A percentile compares a stretch with the other conserved stretches of the same genome.
Evolutionary conservation across 306 rosid genomes (phyloP).

Genomic region (Luffa aegyptiaca): DNA sequence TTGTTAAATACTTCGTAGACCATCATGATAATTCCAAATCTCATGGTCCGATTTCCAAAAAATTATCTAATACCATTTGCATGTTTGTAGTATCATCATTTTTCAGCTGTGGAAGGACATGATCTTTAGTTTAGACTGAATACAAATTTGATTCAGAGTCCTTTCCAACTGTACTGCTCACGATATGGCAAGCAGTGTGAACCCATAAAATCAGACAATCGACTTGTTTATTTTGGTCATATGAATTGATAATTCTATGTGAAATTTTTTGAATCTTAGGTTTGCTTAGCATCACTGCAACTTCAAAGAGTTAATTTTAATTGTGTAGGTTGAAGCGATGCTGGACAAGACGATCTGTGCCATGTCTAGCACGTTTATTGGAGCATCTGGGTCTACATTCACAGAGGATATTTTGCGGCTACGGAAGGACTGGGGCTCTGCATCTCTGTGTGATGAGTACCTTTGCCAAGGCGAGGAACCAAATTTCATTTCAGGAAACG

Average conservation of each 20-base stretch:
- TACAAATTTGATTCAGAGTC: neutral
- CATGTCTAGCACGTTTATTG: conserved; percentile 78
- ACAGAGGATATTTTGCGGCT: conserved; percentile 89
- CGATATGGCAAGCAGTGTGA: neutral
- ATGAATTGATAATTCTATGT: neutral
- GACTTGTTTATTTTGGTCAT: neutral
- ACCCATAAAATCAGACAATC: neutral
- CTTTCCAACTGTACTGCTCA: neutral
- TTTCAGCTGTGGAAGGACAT: neutral
- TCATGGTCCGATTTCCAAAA: neutral
- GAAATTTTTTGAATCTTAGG: neutral
- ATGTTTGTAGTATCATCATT: neutral
- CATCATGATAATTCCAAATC: neutral
- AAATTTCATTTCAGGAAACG: conserved; percentile 59
- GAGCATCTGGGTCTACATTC: conserved; percentile 95
- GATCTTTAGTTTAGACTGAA: neutral
- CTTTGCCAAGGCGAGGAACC: conserved; percentile 95
- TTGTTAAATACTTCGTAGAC: neutral
- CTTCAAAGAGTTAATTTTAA: neutral
- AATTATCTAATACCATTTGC: neutral
- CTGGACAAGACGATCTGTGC: conserved; percentile 96
- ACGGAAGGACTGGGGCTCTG: conserved; percentile 82
- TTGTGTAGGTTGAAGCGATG: conserved; percentile 89
- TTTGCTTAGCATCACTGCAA: neutral
- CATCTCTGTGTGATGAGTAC: conserved; percentile 79